Percentiles rank a stretch among this genome's conserved stretches.
These are phyloP conservation scores for Amniculicola lignicola DNA, from an alignment of 495 filamentous ascomycete species.

Conservation along the genomic window DNA sequence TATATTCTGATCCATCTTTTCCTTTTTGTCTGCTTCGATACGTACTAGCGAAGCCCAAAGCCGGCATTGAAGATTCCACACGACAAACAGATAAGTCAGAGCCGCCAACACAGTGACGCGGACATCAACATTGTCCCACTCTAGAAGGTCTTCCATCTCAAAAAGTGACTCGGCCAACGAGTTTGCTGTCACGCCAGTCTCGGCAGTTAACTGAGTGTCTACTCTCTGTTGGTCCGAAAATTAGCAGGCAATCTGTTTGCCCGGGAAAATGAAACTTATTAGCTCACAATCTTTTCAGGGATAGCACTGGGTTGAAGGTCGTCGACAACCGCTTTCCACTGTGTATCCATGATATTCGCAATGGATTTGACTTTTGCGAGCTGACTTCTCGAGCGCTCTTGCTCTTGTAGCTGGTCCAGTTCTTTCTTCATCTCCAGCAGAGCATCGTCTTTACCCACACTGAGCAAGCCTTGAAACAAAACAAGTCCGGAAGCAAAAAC, in stretches of 20 bases:
- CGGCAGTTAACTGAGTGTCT: neutral
- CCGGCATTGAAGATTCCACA: neutral
- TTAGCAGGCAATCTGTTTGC: too few species aligned
- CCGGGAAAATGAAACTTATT: neutral
- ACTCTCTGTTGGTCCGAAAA: neutral
- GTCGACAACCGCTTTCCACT: neutral
- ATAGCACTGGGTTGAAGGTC: neutral
- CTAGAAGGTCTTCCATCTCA: neutral
- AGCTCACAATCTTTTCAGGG: neutral
- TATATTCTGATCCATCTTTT: neutral
- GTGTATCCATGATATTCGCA: neutral
- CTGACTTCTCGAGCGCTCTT: neutral
- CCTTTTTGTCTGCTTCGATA: neutral
- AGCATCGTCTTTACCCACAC: neutral
- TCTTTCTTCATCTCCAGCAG: neutral
- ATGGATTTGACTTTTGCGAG: neutral
- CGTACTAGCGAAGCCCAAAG: neutral
- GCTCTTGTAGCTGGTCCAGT: neutral
- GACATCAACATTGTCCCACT: neutral
- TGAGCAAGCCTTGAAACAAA: neutral
- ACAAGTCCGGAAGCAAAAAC: neutral
- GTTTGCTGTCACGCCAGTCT: neutral
- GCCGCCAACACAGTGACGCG: neutral
- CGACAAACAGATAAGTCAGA: neutral
- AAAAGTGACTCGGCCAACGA: neutral